Evolutionary conservation across 345 rosid genomes (phyloP), one percentile per base, ranked within the genome.

Genomic region (Carallia pectinifolia): DNA sequence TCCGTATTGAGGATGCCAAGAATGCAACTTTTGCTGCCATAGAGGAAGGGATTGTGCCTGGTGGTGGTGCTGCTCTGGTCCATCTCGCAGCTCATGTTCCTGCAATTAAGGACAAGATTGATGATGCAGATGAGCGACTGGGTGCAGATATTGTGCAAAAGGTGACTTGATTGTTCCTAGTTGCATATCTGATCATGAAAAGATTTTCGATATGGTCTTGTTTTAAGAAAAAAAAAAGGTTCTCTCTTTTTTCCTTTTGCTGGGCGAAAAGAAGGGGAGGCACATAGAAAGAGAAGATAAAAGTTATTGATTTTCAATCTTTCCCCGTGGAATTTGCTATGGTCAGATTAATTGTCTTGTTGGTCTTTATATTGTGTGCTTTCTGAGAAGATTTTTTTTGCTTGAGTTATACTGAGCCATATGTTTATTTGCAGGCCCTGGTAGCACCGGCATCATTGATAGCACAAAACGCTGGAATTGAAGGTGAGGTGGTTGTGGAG

Each of bases 1-100:
- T 92, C 18, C 89, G 95, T 6, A 88, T 96, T 6, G 98, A 96
- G 79, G 99, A 92, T 82, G 99, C 99, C 59, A 92, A 92, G 80
- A 92, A 96, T 73, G 94, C 98, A 5, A 96, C 98, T 18, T 92
- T 96, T 72, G 99, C 99, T 67, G 98, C 99, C 71, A 88, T 92
- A 2, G 98, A 96, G 70, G 99, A 96, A 86, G 99, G 99, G 0
- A 96, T 96, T 55, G 97, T 96, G 19, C 98, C 99, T 3, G 99
- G 99, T 31, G 99, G 98, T 74, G 97, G 95, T 64, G 89, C 98
- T 2, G 87, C 99, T 56, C 74, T 89, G 64, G 99, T 90, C 55
- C 98, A 96, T 81, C 97, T 96, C 53, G 85, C 98, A 8, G 71
- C 81, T 10, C 44, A 12, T 54, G 89, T 96, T 61, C 87, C 89